Evolutionary conservation across 768 basidiomycete genomes (phyloP).

Genomic region (Suillus weaverae): DNA sequence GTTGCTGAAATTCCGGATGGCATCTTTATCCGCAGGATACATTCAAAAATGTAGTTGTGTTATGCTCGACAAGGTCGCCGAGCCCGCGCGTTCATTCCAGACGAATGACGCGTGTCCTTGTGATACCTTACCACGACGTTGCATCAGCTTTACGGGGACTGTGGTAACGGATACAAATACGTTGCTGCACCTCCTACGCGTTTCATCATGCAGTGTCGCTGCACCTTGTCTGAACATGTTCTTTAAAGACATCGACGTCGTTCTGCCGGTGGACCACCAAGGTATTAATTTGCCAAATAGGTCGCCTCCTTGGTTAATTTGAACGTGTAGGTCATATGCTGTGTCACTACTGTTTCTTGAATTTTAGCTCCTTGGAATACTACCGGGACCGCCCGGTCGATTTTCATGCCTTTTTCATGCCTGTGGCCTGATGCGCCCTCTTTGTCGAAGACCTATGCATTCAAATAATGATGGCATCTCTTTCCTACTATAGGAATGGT

Average conservation of each 20-base stretch:
- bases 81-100: conserved; percentile 50
- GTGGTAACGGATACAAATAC: conserved; percentile 40
- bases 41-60: conserved; percentile 50
- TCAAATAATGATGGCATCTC: not conserved
- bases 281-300: conserved; percentile 27
- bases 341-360: not conserved
- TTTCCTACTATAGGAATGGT: not conserved
- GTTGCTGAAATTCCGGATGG: not conserved
- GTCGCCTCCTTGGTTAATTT: conserved; percentile 29
- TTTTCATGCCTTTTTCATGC: not conserved
- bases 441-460: not conserved
- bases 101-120: conserved; percentile 44
- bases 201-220: conserved; percentile 42
- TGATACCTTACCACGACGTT: conserved; percentile 28
- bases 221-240: conserved; percentile 46
- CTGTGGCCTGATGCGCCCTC: not conserved
- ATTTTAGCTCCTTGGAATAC: not conserved
- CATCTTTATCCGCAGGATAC: conserved; percentile 32
- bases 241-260: conserved; percentile 43
- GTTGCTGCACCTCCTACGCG: conserved; percentile 14
- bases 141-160: conserved; percentile 47
- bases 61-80: conserved; percentile 45
- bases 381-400: not conserved
- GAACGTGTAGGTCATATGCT: not conserved
- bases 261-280: conserved; percentile 23